A percentile compares a stretch with the other conserved stretches of the same genome.
These are phyloP conservation scores for Rhodomyrtus tomentosa DNA, from an alignment of 345 rosid species.

Conservation along the genomic window DNA sequence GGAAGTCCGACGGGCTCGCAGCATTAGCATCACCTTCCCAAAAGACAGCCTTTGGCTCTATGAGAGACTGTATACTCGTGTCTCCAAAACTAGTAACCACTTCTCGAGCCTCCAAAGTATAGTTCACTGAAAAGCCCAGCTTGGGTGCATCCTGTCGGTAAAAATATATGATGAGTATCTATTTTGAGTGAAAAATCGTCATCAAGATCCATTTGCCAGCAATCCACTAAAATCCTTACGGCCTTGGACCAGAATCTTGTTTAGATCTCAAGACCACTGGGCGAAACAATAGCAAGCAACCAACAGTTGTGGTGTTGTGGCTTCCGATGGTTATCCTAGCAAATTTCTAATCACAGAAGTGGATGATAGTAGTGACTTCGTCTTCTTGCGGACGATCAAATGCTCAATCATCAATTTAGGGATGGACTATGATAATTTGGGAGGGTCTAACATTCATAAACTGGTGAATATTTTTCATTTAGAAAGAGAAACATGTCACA, in stretches of 20 bases:
- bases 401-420: background rate
- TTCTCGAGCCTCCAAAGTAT: slow-evolving; percentile 26
- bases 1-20: slow-evolving; percentile 20
- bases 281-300: background rate
- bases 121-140: slow-evolving; percentile 15
- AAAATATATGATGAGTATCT: background rate
- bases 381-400: background rate
- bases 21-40: slow-evolving; percentile 32
- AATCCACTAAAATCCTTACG: background rate
- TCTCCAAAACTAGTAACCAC: slow-evolving; percentile 41
- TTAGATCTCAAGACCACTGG: background rate
- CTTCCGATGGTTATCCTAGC: background rate
- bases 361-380: background rate
- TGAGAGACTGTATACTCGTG: slow-evolving; percentile 25
- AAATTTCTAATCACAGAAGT: background rate
- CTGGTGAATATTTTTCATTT: background rate
- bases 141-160: slow-evolving; percentile 31
- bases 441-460: background rate
- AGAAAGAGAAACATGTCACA: background rate
- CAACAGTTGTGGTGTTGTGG: background rate
- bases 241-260: background rate
- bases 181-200: background rate
- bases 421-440: background rate
- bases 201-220: background rate
- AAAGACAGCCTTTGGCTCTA: slow-evolving; percentile 15